Conservation (phyloP, 305 asterid species). For the Solanum hybrid region DNA sequence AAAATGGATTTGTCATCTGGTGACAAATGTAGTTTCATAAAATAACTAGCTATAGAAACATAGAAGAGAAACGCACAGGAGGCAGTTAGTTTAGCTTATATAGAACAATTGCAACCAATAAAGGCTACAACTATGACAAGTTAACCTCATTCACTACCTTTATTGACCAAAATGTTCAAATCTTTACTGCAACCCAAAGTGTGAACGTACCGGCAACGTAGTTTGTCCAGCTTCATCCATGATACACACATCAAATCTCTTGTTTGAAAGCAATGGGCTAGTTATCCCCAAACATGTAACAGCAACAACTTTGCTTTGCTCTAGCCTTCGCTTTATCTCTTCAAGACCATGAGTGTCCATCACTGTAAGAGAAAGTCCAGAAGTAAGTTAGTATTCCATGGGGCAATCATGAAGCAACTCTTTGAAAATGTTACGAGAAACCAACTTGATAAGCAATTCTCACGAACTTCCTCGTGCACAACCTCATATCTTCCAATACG, state of each 20-base stretch:
- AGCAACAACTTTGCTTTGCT: slow-evolving; percentile 63
- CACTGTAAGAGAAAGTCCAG: slow-evolving; percentile 32
- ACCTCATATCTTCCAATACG: slow-evolving; percentile 86
- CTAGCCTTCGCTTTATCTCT: slow-evolving; percentile 62
- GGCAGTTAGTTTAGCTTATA: background rate
- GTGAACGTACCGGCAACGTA: slow-evolving; percentile 66
- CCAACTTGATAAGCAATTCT: slow-evolving; percentile 75
- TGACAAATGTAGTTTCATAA: background rate
- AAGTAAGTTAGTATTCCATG: slow-evolving; percentile 11
- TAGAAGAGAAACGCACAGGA: background rate
- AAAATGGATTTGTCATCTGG: background rate
- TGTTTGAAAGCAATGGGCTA: slow-evolving; percentile 76
- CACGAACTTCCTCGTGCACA: slow-evolving; percentile 74
- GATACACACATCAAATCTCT: slow-evolving; percentile 89
- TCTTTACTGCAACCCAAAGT: background rate
- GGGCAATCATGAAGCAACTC: slow-evolving; percentile 6
- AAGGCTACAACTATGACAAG: background rate
- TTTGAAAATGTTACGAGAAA: slow-evolving; percentile 7
- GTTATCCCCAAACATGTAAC: slow-evolving; percentile 94
- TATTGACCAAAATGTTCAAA: background rate
- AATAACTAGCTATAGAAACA: background rate
- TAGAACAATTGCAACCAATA: background rate
- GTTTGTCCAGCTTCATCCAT: slow-evolving; percentile 99
- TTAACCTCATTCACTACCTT: background rate
- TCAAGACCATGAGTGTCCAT: slow-evolving; percentile 46